Evolutionary conservation across 176 grass and related monocot genomes (phyloP).

Genomic region (Triticum timopheevii): DNA sequence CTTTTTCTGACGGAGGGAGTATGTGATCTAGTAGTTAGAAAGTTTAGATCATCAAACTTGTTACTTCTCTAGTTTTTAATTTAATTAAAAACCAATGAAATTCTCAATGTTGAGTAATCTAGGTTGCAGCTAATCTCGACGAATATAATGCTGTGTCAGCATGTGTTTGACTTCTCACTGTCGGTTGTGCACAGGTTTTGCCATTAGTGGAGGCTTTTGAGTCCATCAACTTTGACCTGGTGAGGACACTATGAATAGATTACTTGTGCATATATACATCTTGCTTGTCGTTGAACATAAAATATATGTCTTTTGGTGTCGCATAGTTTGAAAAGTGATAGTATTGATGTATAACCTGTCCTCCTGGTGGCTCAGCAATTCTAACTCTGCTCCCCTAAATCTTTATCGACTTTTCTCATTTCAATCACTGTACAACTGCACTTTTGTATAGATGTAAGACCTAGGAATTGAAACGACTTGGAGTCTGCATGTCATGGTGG

Average conservation of each 20-base stretch:
- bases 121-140: not conserved
- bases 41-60: slow-evolving; percentile 16
- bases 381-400: not conserved
- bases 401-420: not conserved
- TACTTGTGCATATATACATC: slow-evolving; percentile 6
- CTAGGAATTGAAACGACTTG: not conserved
- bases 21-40: not conserved
- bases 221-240: slow-evolving; percentile 79
- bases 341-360: not conserved
- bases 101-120: slow-evolving; percentile 5
- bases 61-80: not conserved
- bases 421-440: not conserved
- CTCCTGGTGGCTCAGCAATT: not conserved
- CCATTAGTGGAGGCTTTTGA: slow-evolving; percentile 81
- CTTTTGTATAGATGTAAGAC: not conserved
- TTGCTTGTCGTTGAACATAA: slow-evolving; percentile 7
- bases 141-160: slow-evolving; percentile 13
- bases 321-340: not conserved
- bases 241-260: slow-evolving; percentile 39
- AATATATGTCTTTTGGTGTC: not conserved
- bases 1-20: too few relatives aligned
- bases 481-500: not conserved
- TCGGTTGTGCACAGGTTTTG: slow-evolving; percentile 57
- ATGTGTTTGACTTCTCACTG: slow-evolving; percentile 35
- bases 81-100: not conserved